Evolutionary conservation across 129 eudicot species (phyloP), one percentile per base, ranked within the genome.

Genomic region (Flaveria sonorensis): DNA sequence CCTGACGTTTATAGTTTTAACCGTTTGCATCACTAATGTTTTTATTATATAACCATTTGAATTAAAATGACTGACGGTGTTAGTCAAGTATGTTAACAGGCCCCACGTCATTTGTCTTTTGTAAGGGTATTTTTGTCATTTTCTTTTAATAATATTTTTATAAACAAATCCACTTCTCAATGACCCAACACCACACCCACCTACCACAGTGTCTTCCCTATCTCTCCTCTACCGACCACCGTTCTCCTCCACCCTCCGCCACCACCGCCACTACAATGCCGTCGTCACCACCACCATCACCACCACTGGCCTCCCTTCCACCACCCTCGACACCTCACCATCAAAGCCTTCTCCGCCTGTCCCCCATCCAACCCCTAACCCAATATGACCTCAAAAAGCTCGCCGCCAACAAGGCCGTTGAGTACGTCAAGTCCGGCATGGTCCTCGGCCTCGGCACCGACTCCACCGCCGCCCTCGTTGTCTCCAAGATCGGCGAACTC

Each of bases 371-470:
- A 48, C 80, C 84, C 68, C 80, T 93, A 30, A 80, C 97, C 76
- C 98, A 93, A 83, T 97, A 93, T 77, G 96, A 93, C 53, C 92
- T 93, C 68, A 93, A 93, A 36, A 90, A 90, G n/a, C 96, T 93
- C 85, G 98, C 98, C 63, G 98, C 98, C 73, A 88, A 90, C 56
- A 90, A 93, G 55, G 98, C 98, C 74, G 91, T 90, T 7, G 98
- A 93, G 6, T 90, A 89, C 69, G 96, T 93, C 77, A 30, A 64
- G 21, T 70, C 83, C 88, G 96, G 98, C n/a, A n/a, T n/a, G n/a
- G n/a, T n/a, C n/a, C n/a, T n/a, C n/a, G n/a, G n/a, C n/a, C n/a
- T n/a, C n/a, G n/a, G n/a, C n/a, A n/a, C n/a, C n/a, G n/a, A n/a
- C n/a, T n/a, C n/a, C n/a, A n/a, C n/a, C n/a, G n/a, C n/a, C n/a